Conservation (phyloP, 306 rosid species). For the Ziziphus jujuba region DNA sequence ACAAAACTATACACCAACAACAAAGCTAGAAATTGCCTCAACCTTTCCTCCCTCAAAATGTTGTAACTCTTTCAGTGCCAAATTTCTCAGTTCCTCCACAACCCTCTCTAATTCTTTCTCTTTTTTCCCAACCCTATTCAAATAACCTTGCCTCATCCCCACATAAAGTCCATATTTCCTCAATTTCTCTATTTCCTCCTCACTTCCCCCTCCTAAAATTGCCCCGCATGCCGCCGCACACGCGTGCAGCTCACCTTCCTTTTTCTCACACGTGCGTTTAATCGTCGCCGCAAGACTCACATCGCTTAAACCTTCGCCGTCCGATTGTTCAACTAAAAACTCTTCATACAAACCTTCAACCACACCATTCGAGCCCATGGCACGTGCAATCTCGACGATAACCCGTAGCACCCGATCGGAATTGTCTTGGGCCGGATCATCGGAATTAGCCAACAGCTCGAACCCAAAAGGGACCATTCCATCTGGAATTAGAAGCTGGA, state of each 20-base stretch:
- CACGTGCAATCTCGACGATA: conserved; percentile 55
- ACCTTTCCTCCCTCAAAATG: conserved; percentile 33
- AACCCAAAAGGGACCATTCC: conserved; percentile 54
- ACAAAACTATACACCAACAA: conserved; percentile 13
- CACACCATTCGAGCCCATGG: conserved; percentile 52
- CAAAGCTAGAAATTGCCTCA: conserved; percentile 40
- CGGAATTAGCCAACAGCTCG: conserved; percentile 41
- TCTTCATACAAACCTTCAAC: conserved; percentile 38
- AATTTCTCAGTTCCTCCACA: conserved; percentile 20
- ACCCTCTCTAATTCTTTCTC: conserved; percentile 24
- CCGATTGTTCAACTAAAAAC: neutral
- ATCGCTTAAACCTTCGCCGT: conserved; percentile 7
- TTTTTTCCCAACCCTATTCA: neutral
- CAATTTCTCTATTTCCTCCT: conserved; percentile 46
- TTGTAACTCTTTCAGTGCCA: conserved; percentile 48
- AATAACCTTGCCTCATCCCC: conserved; percentile 43
- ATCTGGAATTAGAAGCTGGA: conserved; percentile 51
- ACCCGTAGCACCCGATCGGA: conserved; percentile 50
- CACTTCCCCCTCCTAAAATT: conserved; percentile 64
- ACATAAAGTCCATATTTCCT: conserved; percentile 49
- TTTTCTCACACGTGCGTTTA: conserved; percentile 24
- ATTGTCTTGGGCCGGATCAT: conserved; percentile 20
- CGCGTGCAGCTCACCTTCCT: conserved; percentile 63
- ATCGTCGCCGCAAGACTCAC: neutral
- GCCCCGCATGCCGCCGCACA: conserved; percentile 77